These are phyloP conservation scores for Sesbania bispinosa DNA, from an alignment of 306 rosid genomes.

Conservation along the genomic window DNA sequence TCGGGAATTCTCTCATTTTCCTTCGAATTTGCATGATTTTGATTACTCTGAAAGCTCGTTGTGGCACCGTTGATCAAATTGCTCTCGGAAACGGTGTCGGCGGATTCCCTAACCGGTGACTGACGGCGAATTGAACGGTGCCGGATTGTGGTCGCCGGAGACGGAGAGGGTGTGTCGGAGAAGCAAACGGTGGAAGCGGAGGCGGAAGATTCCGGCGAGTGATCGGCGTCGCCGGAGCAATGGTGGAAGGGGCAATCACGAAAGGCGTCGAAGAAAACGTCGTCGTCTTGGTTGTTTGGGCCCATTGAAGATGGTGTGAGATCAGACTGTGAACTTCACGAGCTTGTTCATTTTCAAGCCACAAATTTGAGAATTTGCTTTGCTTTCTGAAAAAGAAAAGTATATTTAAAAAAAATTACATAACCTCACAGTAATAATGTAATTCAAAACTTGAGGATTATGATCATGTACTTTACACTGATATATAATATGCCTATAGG, in stretches of 20 bases:
- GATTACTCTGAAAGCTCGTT: conserved; percentile 9
- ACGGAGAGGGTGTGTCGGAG: conserved; percentile 3
- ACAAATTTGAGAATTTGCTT: not conserved
- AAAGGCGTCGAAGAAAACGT: conserved; percentile 49
- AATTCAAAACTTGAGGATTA: not conserved
- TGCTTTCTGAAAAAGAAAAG: conserved; percentile 2
- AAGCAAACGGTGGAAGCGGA: conserved; percentile 23
- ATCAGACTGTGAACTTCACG: not conserved
- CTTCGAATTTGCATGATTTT: conserved; percentile 17
- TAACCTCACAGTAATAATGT: not conserved
- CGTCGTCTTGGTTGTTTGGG: conserved; percentile 38
- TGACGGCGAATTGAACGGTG: conserved; percentile 36
- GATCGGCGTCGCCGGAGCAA: conserved; percentile 16
- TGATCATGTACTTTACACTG: not conserved
- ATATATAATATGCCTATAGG: no score
- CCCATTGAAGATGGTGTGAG: conserved; percentile 39
- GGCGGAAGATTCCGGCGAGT: conserved; percentile 36
- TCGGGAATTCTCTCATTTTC: conserved; percentile 28
- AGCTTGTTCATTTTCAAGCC: not conserved
- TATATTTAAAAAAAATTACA: not conserved
- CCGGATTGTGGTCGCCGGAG: conserved; percentile 29
- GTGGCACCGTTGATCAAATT: not conserved
- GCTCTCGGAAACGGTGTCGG: conserved; percentile 9
- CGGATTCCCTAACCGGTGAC: conserved; percentile 18
- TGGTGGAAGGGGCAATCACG: conserved; percentile 39